phyloP scores from a whole-genome alignment of 139 green algal species.

The Ettlia oleoabundans region DNA sequence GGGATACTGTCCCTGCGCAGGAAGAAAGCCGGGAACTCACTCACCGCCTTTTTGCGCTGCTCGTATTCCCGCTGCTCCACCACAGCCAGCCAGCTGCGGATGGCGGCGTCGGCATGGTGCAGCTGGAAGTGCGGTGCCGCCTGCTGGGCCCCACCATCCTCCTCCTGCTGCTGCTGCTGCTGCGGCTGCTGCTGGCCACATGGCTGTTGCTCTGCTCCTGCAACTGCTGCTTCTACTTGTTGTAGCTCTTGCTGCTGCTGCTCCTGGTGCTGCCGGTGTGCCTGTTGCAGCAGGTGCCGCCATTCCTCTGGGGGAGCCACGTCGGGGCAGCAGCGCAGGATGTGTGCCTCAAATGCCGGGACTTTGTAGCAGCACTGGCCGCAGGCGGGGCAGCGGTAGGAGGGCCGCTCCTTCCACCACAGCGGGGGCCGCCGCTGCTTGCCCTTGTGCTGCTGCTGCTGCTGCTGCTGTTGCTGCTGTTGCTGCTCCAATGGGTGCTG shows the following conservation, averaged over 20 bases:
- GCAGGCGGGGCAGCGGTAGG: slow-evolving; percentile 51
- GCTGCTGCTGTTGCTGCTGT: neutral
- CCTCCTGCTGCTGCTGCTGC: neutral
- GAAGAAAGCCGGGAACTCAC: neutral
- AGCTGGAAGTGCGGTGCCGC: neutral
- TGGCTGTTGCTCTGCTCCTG: neutral
- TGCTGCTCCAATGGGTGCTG: too few relatives aligned
- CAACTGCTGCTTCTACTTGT: neutral
- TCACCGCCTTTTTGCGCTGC: slow-evolving; percentile 19
- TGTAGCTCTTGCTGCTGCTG: neutral
- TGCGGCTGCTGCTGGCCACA: neutral
- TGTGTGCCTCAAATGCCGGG: slow-evolving; percentile 35
- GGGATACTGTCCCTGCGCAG: too few relatives aligned
- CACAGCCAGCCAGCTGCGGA: slow-evolving; percentile 5
- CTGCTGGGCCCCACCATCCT: neutral
- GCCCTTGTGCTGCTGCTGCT: neutral
- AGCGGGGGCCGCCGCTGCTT: neutral
- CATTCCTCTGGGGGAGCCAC: slow-evolving; percentile 25
- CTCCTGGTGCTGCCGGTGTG: neutral
- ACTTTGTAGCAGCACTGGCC: slow-evolving; percentile 41
- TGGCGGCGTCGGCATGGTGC: slow-evolving; percentile 19
- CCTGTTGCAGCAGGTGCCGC: neutral
- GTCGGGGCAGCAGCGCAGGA: slow-evolving; percentile 55
- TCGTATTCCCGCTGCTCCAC: slow-evolving; percentile 14
- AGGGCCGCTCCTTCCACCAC: slow-evolving; percentile 29